Evolutionary conservation across 345 rosid genomes (phyloP).

Genomic region (Populus nigra): DNA sequence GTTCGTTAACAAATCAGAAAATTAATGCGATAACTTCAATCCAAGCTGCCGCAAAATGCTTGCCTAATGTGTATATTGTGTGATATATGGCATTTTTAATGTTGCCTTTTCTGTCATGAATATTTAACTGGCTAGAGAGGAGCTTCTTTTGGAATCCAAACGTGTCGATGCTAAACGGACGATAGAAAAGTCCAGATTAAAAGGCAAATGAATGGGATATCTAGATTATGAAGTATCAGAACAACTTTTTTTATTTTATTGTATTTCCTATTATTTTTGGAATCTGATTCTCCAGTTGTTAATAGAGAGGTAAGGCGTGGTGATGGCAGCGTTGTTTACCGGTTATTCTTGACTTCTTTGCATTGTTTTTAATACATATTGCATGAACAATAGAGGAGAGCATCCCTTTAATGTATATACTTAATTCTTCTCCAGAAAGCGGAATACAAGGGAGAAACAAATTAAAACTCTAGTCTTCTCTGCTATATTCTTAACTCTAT

Average conservation of each 20-base stretch:
- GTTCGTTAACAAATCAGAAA: not conserved
- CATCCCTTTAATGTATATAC: slow-evolving; percentile 4
- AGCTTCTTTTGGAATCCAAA: slow-evolving; percentile 10
- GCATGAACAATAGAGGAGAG: slow-evolving; percentile 4
- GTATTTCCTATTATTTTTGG: slow-evolving; percentile 5
- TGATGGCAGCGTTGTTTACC: slow-evolving; percentile 6
- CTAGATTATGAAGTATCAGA: not conserved
- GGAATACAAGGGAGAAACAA: no score
- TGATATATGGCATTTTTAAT: not conserved
- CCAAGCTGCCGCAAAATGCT: not conserved
- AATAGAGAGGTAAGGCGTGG: not conserved
- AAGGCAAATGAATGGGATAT: slow-evolving; percentile 13
- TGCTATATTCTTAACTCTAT: no score
- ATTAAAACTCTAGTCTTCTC: no score
- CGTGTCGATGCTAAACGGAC: not conserved
- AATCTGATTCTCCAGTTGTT: slow-evolving; percentile 39
- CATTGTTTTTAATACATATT: not conserved
- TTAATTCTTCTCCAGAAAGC: not conserved
- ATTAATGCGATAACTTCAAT: not conserved
- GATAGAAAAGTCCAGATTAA: not conserved
- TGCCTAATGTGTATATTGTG: not conserved
- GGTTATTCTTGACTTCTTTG: slow-evolving; percentile 32
- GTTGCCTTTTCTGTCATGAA: slow-evolving; percentile 34
- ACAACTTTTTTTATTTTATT: no score
- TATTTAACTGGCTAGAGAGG: not conserved